These are phyloP conservation scores for Rhizopogon salebrosus DNA, from an alignment of 768 basidiomycete genomes.

Conservation along the genomic window DNA sequence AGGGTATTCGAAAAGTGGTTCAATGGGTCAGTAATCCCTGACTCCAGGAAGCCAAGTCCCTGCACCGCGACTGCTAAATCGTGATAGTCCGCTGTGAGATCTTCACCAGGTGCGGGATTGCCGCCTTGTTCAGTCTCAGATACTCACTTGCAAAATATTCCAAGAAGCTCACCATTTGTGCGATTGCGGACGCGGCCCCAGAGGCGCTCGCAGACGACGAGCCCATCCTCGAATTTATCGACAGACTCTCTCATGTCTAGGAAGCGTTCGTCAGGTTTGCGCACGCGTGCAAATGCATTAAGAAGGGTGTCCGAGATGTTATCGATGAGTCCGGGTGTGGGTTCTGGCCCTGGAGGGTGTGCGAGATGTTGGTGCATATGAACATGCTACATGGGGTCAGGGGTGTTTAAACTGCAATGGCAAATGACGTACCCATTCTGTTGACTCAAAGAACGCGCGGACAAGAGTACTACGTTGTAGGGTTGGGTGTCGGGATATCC, in stretches of 20 bases:
- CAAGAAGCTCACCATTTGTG: constrained; percentile 71
- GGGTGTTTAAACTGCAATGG: background rate
- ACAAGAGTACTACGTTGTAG: constrained; percentile 86
- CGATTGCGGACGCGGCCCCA: constrained; percentile 75
- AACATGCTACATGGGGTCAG: constrained; percentile 59
- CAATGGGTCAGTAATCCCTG: constrained; percentile 95
- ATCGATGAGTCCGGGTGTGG: constrained; percentile 79
- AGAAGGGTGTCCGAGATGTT: constrained; percentile 93
- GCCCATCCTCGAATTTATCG: constrained; percentile 96
- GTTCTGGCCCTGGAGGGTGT: constrained; percentile 84
- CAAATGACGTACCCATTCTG: constrained; percentile 82
- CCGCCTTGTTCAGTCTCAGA: constrained; percentile 88
- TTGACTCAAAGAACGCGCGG: constrained; percentile 93
- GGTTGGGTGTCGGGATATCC: constrained; percentile 90
- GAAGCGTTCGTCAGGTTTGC: constrained; percentile 97
- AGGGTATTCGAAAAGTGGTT: constrained; percentile 96
- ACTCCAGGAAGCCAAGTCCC: constrained; percentile 95
- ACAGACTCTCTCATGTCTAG: constrained; percentile 86
- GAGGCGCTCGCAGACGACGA: constrained; percentile 73
- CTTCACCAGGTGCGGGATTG: constrained; percentile 78
- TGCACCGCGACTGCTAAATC: constrained; percentile 95
- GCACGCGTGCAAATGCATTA: constrained; percentile 92
- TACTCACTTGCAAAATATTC: constrained; percentile 29
- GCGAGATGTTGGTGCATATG: constrained; percentile 96
- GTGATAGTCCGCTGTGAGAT: constrained; percentile 95